Evolutionary conservation across 495 filamentous ascomycete genomes (phyloP).

Genomic region (Podospora pseudopauciseta): DNA sequence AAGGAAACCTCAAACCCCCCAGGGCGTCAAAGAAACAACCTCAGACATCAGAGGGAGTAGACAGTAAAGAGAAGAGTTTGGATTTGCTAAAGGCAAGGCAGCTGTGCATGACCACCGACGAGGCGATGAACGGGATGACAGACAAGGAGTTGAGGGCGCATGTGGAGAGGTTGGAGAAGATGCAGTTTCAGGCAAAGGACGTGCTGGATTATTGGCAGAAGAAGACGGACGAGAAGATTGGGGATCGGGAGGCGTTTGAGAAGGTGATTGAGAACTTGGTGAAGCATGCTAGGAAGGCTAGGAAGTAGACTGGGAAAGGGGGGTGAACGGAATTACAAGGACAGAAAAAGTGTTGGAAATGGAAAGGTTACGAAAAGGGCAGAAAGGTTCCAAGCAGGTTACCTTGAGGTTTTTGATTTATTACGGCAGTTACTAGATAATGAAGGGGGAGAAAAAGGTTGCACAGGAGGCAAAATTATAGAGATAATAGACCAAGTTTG

Average conservation of each 20-base stretch:
- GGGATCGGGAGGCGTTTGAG: conserved; percentile 94
- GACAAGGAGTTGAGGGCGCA: conserved; percentile 71
- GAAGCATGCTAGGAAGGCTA: conserved; percentile 83
- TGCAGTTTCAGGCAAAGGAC: conserved; percentile 64
- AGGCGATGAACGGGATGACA: conserved; percentile 71
- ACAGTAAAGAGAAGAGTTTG: conserved; percentile 60
- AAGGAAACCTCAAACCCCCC: conserved; percentile 38
- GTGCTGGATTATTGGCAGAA: conserved; percentile 88
- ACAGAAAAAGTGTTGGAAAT: neutral
- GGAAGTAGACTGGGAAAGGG: conserved; percentile 51
- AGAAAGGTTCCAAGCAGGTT: neutral
- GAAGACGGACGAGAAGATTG: conserved; percentile 74
- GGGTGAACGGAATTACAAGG: neutral
- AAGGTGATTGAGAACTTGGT: conserved; percentile 97
- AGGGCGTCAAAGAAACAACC: neutral
- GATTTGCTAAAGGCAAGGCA: conserved; percentile 76
- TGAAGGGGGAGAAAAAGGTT: too few species aligned
- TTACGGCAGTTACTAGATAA: too few species aligned
- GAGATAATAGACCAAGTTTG: too few species aligned
- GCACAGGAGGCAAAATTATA: too few species aligned
- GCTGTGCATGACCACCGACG: conserved; percentile 77
- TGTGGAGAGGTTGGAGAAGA: conserved; percentile 63
- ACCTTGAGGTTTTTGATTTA: neutral
- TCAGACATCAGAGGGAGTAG: neutral
- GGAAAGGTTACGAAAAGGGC: neutral